A percentile compares a stretch with the other conserved stretches of the same genome.
Evolutionary conservation across 352 stramenopile genomes (phyloP).

Genomic region (Globisporangium lucens): DNA sequence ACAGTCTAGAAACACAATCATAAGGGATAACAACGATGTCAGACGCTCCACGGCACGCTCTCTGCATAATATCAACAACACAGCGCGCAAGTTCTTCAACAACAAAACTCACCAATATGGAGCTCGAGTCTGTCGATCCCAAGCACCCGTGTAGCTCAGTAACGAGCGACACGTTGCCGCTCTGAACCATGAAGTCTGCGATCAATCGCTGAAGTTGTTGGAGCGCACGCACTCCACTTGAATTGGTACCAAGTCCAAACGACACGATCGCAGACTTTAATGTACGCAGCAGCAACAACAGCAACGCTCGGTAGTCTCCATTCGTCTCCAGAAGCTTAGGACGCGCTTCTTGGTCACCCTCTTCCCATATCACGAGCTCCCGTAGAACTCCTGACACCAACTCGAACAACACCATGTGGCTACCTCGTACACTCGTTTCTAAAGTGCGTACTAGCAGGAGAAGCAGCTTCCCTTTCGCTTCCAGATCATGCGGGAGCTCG

Average conservation of each 20-base stretch:
- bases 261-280: not conserved
- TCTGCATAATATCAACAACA: not conserved
- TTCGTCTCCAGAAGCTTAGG: constrained; percentile 6
- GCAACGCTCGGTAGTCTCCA: constrained; percentile 15
- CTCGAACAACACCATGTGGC: not conserved
- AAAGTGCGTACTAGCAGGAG: constrained; percentile 3
- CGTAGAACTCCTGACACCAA: not conserved
- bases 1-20: constrained; percentile 2
- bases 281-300: constrained; percentile 27
- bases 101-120: not conserved
- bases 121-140: not conserved
- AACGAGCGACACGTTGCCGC: not conserved
- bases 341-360: not conserved
- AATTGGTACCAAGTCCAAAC: not conserved
- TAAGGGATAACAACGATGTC: not conserved
- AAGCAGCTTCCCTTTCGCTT: constrained; percentile 14
- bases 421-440: not conserved
- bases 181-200: constrained; percentile 30
- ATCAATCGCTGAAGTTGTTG: constrained; percentile 27
- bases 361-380: not conserved
- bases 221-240: not conserved
- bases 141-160: not conserved
- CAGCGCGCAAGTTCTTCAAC: not conserved
- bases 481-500: constrained; percentile 20
- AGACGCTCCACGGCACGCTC: not conserved